phyloP scores from a whole-genome alignment of 768 basidiomycete genomes.

The Pseudohyphozyma bogoriensis region DNA sequence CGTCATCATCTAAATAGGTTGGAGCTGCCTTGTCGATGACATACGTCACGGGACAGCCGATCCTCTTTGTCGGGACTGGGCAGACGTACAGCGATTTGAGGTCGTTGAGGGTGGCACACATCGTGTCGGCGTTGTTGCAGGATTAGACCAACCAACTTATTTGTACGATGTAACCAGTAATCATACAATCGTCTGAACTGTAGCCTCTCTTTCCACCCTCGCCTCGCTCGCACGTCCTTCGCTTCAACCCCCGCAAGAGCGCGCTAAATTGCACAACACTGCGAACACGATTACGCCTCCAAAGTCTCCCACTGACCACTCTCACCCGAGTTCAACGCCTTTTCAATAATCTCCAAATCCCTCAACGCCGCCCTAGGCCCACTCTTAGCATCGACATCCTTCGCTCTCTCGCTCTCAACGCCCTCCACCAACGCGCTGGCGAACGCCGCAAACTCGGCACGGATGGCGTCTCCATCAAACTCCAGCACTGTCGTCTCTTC shows the following conservation, averaged over 20 bases:
- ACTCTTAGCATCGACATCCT: constrained; percentile 40
- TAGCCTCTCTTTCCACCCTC: no score
- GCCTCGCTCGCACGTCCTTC: no score
- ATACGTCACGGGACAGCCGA: constrained; percentile 96
- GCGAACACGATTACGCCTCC: not conserved
- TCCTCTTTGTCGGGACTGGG: constrained; percentile 95
- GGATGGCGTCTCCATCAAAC: constrained; percentile 49
- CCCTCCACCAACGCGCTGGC: constrained; percentile 47
- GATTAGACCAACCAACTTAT: constrained; percentile 1
- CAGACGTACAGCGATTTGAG: constrained; percentile 95
- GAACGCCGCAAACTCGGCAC: constrained; percentile 23
- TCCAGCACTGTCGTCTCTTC: constrained; percentile 43
- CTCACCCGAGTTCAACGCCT: constrained; percentile 46
- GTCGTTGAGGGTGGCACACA: constrained; percentile 79
- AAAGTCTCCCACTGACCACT: not conserved
- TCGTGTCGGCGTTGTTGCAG: constrained; percentile 76
- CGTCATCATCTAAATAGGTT: constrained; percentile 51
- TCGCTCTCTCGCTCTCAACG: constrained; percentile 42
- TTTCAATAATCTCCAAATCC: constrained; percentile 73
- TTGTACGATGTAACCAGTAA: no score
- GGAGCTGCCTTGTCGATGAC: constrained; percentile 98
- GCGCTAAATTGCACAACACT: no score
- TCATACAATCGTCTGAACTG: no score
- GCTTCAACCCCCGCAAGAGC: no score
- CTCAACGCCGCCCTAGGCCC: constrained; percentile 54